Conservation (phyloP, 352 stramenopile genomes). For the Globisporangium irregulare region DNA sequence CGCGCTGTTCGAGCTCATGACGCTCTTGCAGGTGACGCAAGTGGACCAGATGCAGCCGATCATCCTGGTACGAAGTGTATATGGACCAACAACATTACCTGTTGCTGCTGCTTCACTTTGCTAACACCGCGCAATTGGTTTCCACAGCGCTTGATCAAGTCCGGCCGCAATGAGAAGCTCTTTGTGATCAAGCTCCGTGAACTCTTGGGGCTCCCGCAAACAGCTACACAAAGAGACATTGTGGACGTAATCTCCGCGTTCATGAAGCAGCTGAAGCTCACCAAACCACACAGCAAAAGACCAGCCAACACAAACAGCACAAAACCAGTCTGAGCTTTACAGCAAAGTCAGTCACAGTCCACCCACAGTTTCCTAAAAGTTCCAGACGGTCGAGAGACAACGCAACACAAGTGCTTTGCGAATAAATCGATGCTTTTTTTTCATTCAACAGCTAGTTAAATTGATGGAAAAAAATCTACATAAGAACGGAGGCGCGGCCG, state of each 20-base stretch:
- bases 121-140: not conserved
- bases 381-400: too few species aligned
- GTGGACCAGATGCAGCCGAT: slow-evolving; percentile 12
- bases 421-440: slow-evolving; percentile 20
- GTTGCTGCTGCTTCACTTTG: not conserved
- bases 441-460: slow-evolving; percentile 20
- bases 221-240: not conserved
- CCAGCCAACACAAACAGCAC: not conserved
- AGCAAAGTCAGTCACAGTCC: not conserved
- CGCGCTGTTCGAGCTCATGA: slow-evolving; percentile 19
- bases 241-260: not conserved
- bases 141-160: slow-evolving; percentile 12
- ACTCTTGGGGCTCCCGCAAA: slow-evolving; percentile 11
- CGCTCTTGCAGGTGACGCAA: slow-evolving; percentile 8
- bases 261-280: slow-evolving; percentile 4
- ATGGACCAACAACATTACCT: not conserved
- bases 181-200: slow-evolving; percentile 15
- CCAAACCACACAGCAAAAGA: not conserved
- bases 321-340: not conserved
- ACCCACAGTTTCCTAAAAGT: too few species aligned
- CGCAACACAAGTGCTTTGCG: not conserved
- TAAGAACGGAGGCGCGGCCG: slow-evolving; percentile 4
- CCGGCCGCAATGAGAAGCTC: slow-evolving; percentile 5
- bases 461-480: slow-evolving; percentile 24
- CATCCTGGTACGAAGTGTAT: slow-evolving; percentile 9